Percentiles rank a stretch among this genome's conserved stretches.
These are phyloP conservation scores for Aspergillus sp. DNA, from an alignment of 2,329 filamentous ascomycete species.

Conservation along the genomic window DNA sequence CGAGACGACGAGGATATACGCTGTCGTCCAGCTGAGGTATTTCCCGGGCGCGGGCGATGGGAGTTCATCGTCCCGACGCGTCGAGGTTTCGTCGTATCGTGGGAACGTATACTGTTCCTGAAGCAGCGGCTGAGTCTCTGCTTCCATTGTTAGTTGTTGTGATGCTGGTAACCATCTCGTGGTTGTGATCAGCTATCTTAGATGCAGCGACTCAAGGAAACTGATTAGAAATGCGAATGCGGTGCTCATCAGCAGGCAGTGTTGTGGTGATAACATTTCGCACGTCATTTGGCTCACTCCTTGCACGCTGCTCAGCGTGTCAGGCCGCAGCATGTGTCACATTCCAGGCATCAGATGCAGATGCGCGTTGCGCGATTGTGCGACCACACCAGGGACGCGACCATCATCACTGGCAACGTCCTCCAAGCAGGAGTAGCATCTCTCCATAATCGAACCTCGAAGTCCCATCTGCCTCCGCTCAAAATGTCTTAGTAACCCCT, in stretches of 20 bases:
- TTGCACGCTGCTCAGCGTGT: slow-evolving; percentile 23
- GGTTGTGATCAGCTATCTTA: slow-evolving; percentile 18
- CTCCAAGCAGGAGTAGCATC: background rate
- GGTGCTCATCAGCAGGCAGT: background rate
- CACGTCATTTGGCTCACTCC: slow-evolving; percentile 35
- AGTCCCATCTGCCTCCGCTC: background rate
- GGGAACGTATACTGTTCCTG: background rate
- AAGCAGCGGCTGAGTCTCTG: slow-evolving; percentile 28
- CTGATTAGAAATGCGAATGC: slow-evolving; percentile 17
- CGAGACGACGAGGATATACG: slow-evolving; percentile 70
- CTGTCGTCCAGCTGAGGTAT: slow-evolving; percentile 65
- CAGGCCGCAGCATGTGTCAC: background rate
- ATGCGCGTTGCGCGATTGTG: slow-evolving; percentile 8
- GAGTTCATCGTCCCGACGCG: background rate
- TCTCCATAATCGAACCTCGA: background rate
- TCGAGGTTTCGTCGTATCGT: background rate
- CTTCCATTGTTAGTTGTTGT: slow-evolving; percentile 20
- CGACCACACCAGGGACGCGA: background rate
- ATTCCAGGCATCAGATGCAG: background rate
- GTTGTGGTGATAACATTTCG: slow-evolving; percentile 16
- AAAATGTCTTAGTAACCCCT: too few species aligned
- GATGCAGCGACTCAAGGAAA: background rate
- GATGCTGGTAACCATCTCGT: background rate
- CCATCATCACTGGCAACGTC: background rate
- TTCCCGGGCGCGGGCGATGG: slow-evolving; percentile 55